These are phyloP conservation scores for Hylodesmum podocarpum DNA, from an alignment of 306 rosid genomes.

Conservation along the genomic window DNA sequence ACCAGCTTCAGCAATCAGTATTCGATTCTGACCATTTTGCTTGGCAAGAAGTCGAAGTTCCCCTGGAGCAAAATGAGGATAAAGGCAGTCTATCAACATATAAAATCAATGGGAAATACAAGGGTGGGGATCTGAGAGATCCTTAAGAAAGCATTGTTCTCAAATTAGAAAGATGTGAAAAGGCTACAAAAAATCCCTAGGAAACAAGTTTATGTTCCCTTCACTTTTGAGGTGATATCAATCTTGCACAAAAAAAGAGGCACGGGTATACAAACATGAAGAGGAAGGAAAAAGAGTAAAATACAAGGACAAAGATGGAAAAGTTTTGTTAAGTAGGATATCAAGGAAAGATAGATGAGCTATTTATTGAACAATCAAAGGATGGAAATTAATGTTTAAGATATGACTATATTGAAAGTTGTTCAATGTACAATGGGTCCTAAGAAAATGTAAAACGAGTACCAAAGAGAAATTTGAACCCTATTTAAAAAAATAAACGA, in stretches of 20 bases:
- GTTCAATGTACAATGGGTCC: neutral
- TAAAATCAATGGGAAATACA: neutral
- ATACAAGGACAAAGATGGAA: neutral
- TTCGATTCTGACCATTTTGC: constrained; percentile 64
- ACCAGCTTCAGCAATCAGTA: constrained; percentile 82
- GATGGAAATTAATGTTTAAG: neutral
- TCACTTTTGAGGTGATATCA: too few relatives aligned
- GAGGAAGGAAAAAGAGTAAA: neutral
- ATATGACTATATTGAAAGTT: neutral
- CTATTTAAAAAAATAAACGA: neutral
- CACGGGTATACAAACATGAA: neutral
- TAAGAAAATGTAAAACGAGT: neutral
- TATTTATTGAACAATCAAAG: neutral
- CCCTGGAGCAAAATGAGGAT: constrained; percentile 31
- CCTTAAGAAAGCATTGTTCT: neutral
- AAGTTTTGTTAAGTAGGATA: neutral
- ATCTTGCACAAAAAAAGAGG: neutral
- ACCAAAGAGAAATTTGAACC: neutral
- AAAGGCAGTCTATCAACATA: neutral
- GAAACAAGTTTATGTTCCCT: neutral
- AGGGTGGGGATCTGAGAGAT: neutral
- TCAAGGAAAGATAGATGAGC: neutral
- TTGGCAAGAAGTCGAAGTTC: constrained; percentile 83
- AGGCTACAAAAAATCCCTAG: neutral
- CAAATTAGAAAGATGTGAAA: neutral